Conservation (phyloP, 495 filamentous ascomycete genomes). For the Aspergillus bertholletiae region DNA sequence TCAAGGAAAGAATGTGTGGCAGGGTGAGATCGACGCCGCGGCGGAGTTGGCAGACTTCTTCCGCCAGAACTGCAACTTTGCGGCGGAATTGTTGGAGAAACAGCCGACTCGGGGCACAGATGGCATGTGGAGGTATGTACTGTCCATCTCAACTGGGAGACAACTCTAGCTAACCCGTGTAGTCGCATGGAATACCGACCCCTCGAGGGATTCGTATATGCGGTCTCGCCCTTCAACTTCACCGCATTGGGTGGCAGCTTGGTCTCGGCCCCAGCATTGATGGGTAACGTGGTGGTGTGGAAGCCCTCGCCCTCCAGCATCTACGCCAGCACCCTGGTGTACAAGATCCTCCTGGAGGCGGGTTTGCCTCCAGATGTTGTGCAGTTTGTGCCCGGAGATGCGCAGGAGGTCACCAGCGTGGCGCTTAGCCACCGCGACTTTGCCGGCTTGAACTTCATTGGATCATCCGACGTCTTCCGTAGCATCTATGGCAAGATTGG, state of each 20-base stretch:
- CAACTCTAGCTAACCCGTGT: slow-evolving; percentile 36
- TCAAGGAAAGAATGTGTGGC: slow-evolving; percentile 96
- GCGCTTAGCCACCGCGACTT: slow-evolving; percentile 69
- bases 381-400: slow-evolving; percentile 79
- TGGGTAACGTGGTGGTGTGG: slow-evolving; percentile 83
- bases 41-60: slow-evolving; percentile 91
- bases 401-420: slow-evolving; percentile 65
- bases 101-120: slow-evolving; percentile 57
- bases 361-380: slow-evolving; percentile 77
- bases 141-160: no score
- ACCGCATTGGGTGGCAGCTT: slow-evolving; percentile 72
- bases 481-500: slow-evolving; percentile 70
- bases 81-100: slow-evolving; percentile 69
- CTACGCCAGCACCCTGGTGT: slow-evolving; percentile 68
- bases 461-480: slow-evolving; percentile 78
- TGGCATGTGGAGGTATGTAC: slow-evolving; percentile 65
- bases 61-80: slow-evolving; percentile 74
- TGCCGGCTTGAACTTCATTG: slow-evolving; percentile 76
- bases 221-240: slow-evolving; percentile 86
- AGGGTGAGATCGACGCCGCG: slow-evolving; percentile 93
- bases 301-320: slow-evolving; percentile 80
- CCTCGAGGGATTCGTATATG: slow-evolving; percentile 84
- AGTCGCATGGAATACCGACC: slow-evolving; percentile 75
- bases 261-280: slow-evolving; percentile 51
- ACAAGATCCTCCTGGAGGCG: slow-evolving; percentile 84